These are phyloP conservation scores for Suillus plorans DNA, from an alignment of 768 basidiomycete species.

Conservation along the genomic window DNA sequence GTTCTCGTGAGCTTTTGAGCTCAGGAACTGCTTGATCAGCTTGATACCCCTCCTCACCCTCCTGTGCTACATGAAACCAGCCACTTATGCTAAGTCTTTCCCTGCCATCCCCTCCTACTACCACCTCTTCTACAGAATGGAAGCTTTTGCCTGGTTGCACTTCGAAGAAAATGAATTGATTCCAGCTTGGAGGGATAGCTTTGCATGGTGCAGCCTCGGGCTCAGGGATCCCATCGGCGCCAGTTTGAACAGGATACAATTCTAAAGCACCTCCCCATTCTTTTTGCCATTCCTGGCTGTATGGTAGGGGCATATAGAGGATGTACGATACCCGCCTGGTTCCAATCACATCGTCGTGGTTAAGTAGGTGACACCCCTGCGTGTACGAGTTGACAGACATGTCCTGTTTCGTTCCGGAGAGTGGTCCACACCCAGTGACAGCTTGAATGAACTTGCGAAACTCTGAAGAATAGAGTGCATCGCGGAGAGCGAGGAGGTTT, in stretches of 20 bases:
- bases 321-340: slow-evolving; percentile 94
- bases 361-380: slow-evolving; percentile 89
- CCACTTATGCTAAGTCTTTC: slow-evolving; percentile 88
- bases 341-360: slow-evolving; percentile 98
- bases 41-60: slow-evolving; percentile 86
- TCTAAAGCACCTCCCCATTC: slow-evolving; percentile 95
- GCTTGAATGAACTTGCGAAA: slow-evolving; percentile 83
- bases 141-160: slow-evolving; percentile 97
- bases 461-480: slow-evolving; percentile 83
- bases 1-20: slow-evolving; percentile 83
- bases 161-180: slow-evolving; percentile 84
- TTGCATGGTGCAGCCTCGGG: slow-evolving; percentile 66
- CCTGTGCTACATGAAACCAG: slow-evolving; percentile 94
- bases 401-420: slow-evolving; percentile 91
- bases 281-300: slow-evolving; percentile 74
- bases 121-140: slow-evolving; percentile 95
- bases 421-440: slow-evolving; percentile 90
- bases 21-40: slow-evolving; percentile 43
- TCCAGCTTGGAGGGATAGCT: slow-evolving; percentile 79
- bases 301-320: slow-evolving; percentile 88
- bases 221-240: slow-evolving; percentile 61
- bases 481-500: slow-evolving; percentile 75
- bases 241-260: slow-evolving; percentile 72
- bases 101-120: slow-evolving; percentile 71
- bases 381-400: slow-evolving; percentile 94